Percentiles rank a stretch among this genome's conserved stretches.
These are phyloP conservation scores for Brachypodium distachyon DNA, from an alignment of 202 grass and related monocot species.

Conservation along the genomic window DNA sequence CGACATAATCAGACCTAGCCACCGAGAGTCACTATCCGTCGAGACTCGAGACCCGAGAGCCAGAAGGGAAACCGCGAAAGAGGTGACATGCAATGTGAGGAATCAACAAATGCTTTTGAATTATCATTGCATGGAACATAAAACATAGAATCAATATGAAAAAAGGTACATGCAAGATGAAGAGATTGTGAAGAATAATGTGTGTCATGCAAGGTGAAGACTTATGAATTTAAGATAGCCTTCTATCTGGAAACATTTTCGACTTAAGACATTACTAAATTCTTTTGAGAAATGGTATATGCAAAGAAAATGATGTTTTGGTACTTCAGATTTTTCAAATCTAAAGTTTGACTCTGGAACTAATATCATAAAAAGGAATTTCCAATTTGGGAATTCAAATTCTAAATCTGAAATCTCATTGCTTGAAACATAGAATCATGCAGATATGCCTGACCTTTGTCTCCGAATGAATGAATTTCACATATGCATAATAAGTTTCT, in stretches of 20 bases:
- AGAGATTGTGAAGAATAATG: background rate
- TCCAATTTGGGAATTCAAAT: background rate
- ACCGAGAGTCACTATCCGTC: too few species aligned
- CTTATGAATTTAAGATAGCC: background rate
- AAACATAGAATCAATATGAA: too few species aligned
- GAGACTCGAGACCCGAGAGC: too few species aligned
- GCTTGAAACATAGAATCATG: background rate
- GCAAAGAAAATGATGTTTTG: background rate
- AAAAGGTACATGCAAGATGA: too few species aligned
- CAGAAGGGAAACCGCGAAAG: too few species aligned
- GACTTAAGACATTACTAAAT: background rate
- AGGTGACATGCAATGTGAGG: too few species aligned
- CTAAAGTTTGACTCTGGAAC: background rate
- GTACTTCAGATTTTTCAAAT: background rate
- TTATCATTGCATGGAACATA: too few species aligned
- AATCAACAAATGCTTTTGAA: too few species aligned
- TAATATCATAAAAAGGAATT: background rate
- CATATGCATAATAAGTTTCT: background rate
- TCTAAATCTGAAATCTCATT: background rate
- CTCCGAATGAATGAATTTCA: background rate
- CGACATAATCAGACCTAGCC: too few species aligned
- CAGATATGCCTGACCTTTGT: background rate
- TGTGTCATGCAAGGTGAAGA: background rate
- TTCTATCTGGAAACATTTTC: background rate
- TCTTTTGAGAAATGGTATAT: background rate